Base-by-base conservation (phyloP, 352 stramenopile genomes). In the Elongisporangium prolatum region DNA sequence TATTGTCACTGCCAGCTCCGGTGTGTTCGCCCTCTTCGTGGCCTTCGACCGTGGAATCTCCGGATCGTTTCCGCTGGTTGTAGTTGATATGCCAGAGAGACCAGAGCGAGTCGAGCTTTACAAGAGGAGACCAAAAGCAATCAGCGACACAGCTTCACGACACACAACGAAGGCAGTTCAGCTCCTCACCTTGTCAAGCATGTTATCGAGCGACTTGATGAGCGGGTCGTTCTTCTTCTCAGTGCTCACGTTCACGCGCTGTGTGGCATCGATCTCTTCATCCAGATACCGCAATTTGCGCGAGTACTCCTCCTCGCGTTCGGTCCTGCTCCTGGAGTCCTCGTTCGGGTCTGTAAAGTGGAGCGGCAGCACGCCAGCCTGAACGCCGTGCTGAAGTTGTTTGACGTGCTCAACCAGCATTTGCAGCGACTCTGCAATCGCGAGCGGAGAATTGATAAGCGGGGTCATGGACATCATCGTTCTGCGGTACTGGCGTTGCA, bases 161-260 rank as follows among this genome's bases (percentile, higher is more conserved):
- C n/a, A n/a, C n/a, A n/a, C n/a, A n/a, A n/a, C n/a, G n/a, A n/a
- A n/a, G n/a, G n/a, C 56, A 49, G 25, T 21, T 44, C 40, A 51
- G 9, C 21, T 51, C 20, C 22, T 58, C 65, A 80, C 72, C 71
- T 91, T 91, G 58, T 91, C 77, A 17, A 74, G 73, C 74, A 88
- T 87, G 0, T 53, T 50, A 40, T 91, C 77, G 10, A 91, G 57
- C 24, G 66, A 65, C 63, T 89, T 91, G 67, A 89, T 75, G 21
- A 91, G 56, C 21, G 79, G 77, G n/a, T 91, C 79, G 57, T 88
- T 88, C 61, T 86, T 86, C 68, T 89, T 88, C 60, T 88, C 79
- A 0, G 81, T 91, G 21, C 70, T 71, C 22, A 79, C 68, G 37
- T 88, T 88, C 22, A 89, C 77, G 38, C 84, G 77, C 9, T 86